Evolutionary conservation across 768 basidiomycete species (phyloP), one percentile per base, ranked within the genome.

Genomic region (Boletus rubescentipes): DNA sequence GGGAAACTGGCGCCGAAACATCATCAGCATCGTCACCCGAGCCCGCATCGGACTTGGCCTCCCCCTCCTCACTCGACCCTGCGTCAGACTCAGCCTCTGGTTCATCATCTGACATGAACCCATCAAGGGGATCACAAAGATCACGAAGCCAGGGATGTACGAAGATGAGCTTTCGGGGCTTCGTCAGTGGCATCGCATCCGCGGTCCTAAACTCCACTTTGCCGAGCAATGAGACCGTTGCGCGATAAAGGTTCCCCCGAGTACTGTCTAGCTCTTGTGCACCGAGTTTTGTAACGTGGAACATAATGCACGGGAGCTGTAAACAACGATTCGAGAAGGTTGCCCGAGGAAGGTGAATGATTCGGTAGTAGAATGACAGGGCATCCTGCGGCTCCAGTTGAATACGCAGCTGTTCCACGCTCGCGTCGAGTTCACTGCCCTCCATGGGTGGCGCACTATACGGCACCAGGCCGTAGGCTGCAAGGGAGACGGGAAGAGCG

Each of bases 141-240:
- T 54, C 54, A n/a, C 18, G 53, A 26, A 59, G 12, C 57, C 60
- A 59, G 1, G 57, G 60, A 16, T 55, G 32, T 3, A 58, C 53
- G 7, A 60, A 53, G 9, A 51, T 12, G 1, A 51, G 39, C 14
- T 40, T 41, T 4, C 42, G 41, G 1, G 45, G 50, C 11, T 6
- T 5, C 4, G 3, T 23, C n/a, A 44, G 8, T 14, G 46, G 9
- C 7, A 52, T 16, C 10, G 5, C 11, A 21, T 40, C 31, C 4
- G 29, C 2, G 10, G 50, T 52, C n/a, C 29, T 39, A 12, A 59
- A 55, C 2, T 51, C 38, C 18, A 59, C 46, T 6, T 49, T 20
- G 31, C 50, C 47, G 4, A 59, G 29, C 1, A 12, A 8, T 10
- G 32, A 15, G 11, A 39, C 42, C 5, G n/a, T n/a, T n/a, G n/a